These are phyloP conservation scores for Monilinia polystroma DNA, from an alignment of 2,329 filamentous ascomycete species.

Conservation along the genomic window DNA sequence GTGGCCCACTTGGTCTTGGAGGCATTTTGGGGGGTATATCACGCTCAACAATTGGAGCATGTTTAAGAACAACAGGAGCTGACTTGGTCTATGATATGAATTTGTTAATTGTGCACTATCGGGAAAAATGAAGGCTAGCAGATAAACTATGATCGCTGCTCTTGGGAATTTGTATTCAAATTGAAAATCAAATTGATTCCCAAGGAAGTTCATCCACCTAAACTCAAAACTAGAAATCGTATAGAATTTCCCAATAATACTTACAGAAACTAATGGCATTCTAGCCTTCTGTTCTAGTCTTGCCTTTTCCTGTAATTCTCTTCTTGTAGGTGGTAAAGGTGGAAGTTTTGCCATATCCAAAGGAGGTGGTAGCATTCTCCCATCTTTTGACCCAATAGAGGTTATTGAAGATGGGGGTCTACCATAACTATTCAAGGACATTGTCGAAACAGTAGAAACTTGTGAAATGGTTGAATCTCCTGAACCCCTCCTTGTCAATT, in stretches of 20 bases:
- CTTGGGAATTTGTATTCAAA: not conserved
- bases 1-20: slow-evolving; percentile 44
- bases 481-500: slow-evolving; percentile 50
- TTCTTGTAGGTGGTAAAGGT: slow-evolving; percentile 54
- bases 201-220: not conserved
- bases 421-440: slow-evolving; percentile 45
- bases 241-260: slow-evolving; percentile 5
- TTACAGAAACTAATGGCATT: slow-evolving; percentile 17
- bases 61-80: slow-evolving; percentile 39
- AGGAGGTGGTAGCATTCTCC: slow-evolving; percentile 55
- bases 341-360: slow-evolving; percentile 58
- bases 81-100: slow-evolving; percentile 41
- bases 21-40: slow-evolving; percentile 36
- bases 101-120: slow-evolving; percentile 3
- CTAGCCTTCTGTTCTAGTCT: slow-evolving; percentile 45
- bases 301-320: slow-evolving; percentile 51
- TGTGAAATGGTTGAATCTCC: slow-evolving; percentile 58
- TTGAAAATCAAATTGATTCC: not conserved
- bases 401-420: slow-evolving; percentile 47
- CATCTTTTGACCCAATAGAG: slow-evolving; percentile 47
- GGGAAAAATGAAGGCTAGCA: not conserved
- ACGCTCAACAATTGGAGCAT: slow-evolving; percentile 30
- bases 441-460: slow-evolving; percentile 53
- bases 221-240: not conserved
- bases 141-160: not conserved